Conservation (phyloP, 805 yeast species). For the Vanderwaltozyma yarrowii region DNA sequence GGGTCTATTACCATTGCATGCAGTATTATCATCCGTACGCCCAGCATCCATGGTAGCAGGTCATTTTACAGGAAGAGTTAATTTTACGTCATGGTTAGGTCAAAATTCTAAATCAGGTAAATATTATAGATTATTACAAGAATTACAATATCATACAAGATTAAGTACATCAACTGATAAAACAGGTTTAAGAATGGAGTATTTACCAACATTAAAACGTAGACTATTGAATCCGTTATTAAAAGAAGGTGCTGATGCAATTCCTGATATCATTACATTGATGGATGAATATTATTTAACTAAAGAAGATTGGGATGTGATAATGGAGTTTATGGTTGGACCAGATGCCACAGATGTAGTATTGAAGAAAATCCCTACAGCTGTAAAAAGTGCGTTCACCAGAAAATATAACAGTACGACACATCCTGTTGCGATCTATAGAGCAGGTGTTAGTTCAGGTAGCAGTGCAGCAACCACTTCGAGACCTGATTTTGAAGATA, state of each 20-base stretch:
- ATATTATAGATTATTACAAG: slow-evolving; percentile 69
- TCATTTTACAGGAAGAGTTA: slow-evolving; percentile 52
- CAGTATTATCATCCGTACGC: slow-evolving; percentile 69
- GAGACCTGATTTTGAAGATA: slow-evolving; percentile 30
- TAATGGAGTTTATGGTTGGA: slow-evolving; percentile 79
- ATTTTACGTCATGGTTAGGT: slow-evolving; percentile 82
- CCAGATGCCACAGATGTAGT: slow-evolving; percentile 35
- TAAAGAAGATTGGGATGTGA: slow-evolving; percentile 83
- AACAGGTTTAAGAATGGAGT: slow-evolving; percentile 62
- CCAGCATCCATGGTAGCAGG: slow-evolving; percentile 77
- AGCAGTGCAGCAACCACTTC: slow-evolving; percentile 8
- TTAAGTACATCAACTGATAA: slow-evolving; percentile 70
- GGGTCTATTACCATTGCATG: slow-evolving; percentile 89
- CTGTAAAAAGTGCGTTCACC: slow-evolving; percentile 80
- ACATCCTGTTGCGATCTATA: slow-evolving; percentile 82
- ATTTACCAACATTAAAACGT: slow-evolving; percentile 54
- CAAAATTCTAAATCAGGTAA: slow-evolving; percentile 80
- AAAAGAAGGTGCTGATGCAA: slow-evolving; percentile 48
- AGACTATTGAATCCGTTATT: slow-evolving; percentile 51
- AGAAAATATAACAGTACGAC: slow-evolving; percentile 62
- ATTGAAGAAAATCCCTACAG: slow-evolving; percentile 57
- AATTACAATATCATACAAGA: slow-evolving; percentile 78
- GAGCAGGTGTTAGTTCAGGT: slow-evolving; percentile 46
- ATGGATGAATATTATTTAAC: slow-evolving; percentile 84
- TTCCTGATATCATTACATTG: slow-evolving; percentile 50